A percentile compares a stretch with the other conserved stretches of the same genome.
Evolutionary conservation across 768 basidiomycete genomes (phyloP).

Genomic region (Rhodotorula graminis): DNA sequence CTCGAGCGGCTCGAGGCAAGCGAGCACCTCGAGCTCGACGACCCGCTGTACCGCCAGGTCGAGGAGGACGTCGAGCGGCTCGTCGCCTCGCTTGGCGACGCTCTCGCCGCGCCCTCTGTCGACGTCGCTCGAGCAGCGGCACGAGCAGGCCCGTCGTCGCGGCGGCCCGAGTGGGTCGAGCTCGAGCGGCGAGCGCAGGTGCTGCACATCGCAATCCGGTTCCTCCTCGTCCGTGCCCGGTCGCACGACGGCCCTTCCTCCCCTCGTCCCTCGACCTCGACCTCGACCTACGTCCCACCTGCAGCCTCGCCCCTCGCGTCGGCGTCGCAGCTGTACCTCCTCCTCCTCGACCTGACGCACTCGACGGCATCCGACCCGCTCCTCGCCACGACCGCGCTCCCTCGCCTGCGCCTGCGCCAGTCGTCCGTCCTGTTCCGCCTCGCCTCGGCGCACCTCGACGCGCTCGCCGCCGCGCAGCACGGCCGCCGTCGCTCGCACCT

Average conservation of each 20-base stretch:
- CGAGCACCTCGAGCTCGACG: no score
- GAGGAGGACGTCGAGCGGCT: slow-evolving; percentile 18
- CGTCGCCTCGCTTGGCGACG: slow-evolving; percentile 14
- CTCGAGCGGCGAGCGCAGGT: slow-evolving; percentile 16
- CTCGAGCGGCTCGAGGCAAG: slow-evolving; percentile 9
- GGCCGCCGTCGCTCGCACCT: background rate
- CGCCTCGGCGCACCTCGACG: background rate
- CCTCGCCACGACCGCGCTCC: background rate
- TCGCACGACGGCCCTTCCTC: background rate
- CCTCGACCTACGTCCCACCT: no score
- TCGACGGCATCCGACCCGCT: background rate
- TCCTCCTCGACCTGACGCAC: slow-evolving; percentile 17
- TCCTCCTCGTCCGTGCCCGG: slow-evolving; percentile 27
- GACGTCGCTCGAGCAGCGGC: no score
- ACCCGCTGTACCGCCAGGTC: slow-evolving; percentile 3
- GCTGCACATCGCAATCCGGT: slow-evolving; percentile 31
- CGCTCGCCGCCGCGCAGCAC: background rate
- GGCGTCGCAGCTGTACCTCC: slow-evolving; percentile 22
- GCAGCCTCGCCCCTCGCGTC: background rate
- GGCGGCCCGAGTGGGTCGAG: no score
- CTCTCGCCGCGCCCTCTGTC: background rate
- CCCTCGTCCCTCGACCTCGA: background rate
- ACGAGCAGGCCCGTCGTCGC: no score
- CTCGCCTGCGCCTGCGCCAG: slow-evolving; percentile 17
- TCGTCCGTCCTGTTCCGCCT: slow-evolving; percentile 26